Evolutionary conservation across 225 moss, liverwort and hornwort species (phyloP), one percentile per base, ranked within the genome.

Genomic region (Bryoerythrophyllum caledonicum): DNA sequence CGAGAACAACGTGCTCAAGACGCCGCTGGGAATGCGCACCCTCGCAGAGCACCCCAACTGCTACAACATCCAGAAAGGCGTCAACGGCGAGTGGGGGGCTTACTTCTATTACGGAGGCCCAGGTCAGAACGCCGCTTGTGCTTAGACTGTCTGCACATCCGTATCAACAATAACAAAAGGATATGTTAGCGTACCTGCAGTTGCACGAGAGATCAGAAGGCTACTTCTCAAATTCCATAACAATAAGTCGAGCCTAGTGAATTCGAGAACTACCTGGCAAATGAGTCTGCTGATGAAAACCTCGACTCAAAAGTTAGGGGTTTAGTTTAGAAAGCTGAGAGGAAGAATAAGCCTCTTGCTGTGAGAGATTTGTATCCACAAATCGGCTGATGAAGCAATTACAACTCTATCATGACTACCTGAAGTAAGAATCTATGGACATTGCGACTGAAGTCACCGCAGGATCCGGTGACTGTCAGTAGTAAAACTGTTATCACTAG

Each of bases 81-180:
- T 74, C 57, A 80, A 78, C 69, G 46, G 40, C 54, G 75, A 80
- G 30, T 87, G 87, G 87, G 87, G 87, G 32, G 75, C 84, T 40
- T 82, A 79, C 82, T 87, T 87, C 72, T 87, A 71, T 64, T 87
- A 87, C 64, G 87, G 87, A 32, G 87, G 87, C 40, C 87, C 87
- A 8, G 87, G 87, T 64, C 71, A 75, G 21, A 87, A 80, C 70
- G 77, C 74, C 60, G 44, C 78, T 48, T 87, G 87, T 19, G 72
- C 65, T 60, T 87, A 82, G 59, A 27, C 58, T 32, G 67, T 56
- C 37, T 24, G 6, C 20, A 51, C 52, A 6, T 35, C 15, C 51
- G 23, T 10, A 68, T 56, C 60, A 63, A 74, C 35, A 77, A 77
- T 73, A 80, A 69, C 17, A 68, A 23, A 37, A 49, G 21, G 48